Evolutionary conservation across 179 eudicot genomes (phyloP), one percentile per base, ranked within the genome.

Genomic region (Spinacia oleracea): DNA sequence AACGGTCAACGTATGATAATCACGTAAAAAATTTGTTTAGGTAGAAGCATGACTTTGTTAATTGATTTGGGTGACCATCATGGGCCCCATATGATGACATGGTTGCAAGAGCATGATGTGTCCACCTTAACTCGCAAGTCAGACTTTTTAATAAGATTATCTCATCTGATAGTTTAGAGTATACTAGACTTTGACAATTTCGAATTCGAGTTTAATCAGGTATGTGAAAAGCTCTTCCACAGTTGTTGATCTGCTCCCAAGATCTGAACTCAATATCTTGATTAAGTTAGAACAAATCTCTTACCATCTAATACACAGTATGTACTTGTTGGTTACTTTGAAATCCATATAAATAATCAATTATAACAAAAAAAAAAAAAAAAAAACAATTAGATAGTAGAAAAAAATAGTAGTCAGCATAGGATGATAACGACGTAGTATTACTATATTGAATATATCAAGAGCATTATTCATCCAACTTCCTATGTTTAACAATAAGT

Each of bases 41-140:
- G 59, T 71, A 34, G 56, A 45, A 48, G 11, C 23, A 11, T 29
- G 20, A 15, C 9, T 50, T 48, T 71, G 74, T 70, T 71, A 48
- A 68, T 71, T 6, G 6, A 71, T 71, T 71, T 16, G 25, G 59
- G 59, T 71, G 48, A 71, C 15, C 42, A 10, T 71, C 42, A 31
- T 29, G 42, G 74, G 74, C 2, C 74, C 74, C 42, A 71, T 50
- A 9, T 46, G 53, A 43, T 69, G 60, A 48, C 60, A 46, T 50
- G 59, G 74, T 48, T 48, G 74, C 74, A 71, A 27, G n/a, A 45
- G 56, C 74, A 70, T 46, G 55, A 70, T 70, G 3, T 15, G 48
- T 27, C n/a, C 32, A 14, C 29, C 10, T 20, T 9, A 71, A 69
- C 50, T 20, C 45, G 31, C 31, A 25, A 59, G 15, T 55, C 60